A percentile compares a stretch with the other conserved stretches of the same genome.
Conservation (phyloP, 1,139 yeast species). For the Yamadazyma friedrichii region DNA sequence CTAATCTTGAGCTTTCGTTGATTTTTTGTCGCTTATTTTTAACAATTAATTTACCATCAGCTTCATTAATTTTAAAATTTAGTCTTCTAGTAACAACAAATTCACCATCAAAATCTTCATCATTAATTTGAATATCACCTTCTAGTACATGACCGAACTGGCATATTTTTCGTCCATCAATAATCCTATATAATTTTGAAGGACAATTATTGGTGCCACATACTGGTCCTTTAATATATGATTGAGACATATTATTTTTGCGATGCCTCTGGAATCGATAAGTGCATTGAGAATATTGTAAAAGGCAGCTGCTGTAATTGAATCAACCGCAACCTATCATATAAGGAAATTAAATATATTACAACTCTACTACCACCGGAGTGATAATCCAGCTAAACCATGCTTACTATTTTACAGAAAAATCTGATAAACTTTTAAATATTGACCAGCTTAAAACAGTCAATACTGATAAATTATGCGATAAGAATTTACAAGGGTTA, state of each 20-base stretch:
- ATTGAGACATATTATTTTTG: conserved; percentile 24
- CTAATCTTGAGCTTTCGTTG: conserved; percentile 21
- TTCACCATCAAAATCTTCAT: conserved; percentile 55
- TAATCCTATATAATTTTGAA: conserved; percentile 66
- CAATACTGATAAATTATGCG: too few relatives aligned
- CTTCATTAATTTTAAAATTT: conserved; percentile 25
- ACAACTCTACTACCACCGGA: too few relatives aligned
- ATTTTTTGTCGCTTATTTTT: conserved; percentile 44
- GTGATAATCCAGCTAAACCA: too few relatives aligned
- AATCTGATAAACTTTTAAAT: too few relatives aligned
- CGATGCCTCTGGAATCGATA: conserved; percentile 1
- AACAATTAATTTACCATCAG: conserved; percentile 20
- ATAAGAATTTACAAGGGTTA: too few relatives aligned
- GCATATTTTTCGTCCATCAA: conserved; percentile 80
- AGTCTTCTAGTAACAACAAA: conserved; percentile 53
- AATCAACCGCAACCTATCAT: too few relatives aligned
- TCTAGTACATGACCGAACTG: conserved; percentile 88
- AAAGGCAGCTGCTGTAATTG: too few relatives aligned
- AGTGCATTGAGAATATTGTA: too few relatives aligned
- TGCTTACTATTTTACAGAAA: too few relatives aligned
- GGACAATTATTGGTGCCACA: conserved; percentile 93
- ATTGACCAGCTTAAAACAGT: too few relatives aligned
- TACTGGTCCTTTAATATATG: conserved; percentile 68
- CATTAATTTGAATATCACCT: conserved; percentile 74
- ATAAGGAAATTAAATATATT: too few relatives aligned